Percentiles rank a stretch among this genome's conserved stretches.
These are phyloP conservation scores for Phaeoacremonium minimum DNA, from an alignment of 2,329 filamentous ascomycete species.

Conservation along the genomic window DNA sequence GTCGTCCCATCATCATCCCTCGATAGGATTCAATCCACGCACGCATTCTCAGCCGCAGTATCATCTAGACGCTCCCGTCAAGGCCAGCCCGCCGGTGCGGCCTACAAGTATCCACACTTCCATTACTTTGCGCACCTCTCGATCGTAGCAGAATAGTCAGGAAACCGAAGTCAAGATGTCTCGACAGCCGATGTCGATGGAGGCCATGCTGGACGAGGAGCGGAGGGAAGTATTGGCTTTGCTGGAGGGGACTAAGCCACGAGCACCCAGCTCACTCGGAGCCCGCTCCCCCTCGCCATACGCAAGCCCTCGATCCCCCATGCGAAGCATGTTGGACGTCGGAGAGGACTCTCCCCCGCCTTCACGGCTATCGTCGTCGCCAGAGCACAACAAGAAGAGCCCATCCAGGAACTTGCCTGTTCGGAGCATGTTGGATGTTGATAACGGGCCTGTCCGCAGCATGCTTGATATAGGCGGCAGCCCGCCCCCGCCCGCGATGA, in stretches of 20 bases:
- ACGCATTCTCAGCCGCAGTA: too few relatives aligned
- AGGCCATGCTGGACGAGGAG: slow-evolving; percentile 74
- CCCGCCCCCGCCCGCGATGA: slow-evolving; percentile 32
- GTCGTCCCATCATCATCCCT: slow-evolving; percentile 17
- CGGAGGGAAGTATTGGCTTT: slow-evolving; percentile 67
- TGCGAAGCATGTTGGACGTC: slow-evolving; percentile 65
- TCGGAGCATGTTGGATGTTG: slow-evolving; percentile 45
- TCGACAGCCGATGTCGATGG: slow-evolving; percentile 62
- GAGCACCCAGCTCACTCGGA: slow-evolving; percentile 23
- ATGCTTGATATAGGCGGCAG: slow-evolving; percentile 57
- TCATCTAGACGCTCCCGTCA: too few relatives aligned
- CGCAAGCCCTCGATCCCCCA: slow-evolving; percentile 57
- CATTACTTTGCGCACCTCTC: too few relatives aligned
- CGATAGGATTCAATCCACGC: too few relatives aligned
- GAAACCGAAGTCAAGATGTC: slow-evolving; percentile 1
- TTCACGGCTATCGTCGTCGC: slow-evolving; percentile 12
- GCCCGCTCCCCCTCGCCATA: slow-evolving; percentile 49
- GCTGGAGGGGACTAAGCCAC: slow-evolving; percentile 46
- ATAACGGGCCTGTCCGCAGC: slow-evolving; percentile 50
- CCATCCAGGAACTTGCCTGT: slow-evolving; percentile 33
- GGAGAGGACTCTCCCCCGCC: slow-evolving; percentile 33
- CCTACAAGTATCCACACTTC: too few relatives aligned
- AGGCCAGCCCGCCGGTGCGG: too few relatives aligned
- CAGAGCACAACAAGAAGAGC: slow-evolving; percentile 16
- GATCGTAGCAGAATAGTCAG: background rate